Evolutionary conservation across 768 basidiomycete species (phyloP).

Genomic region (Obba rivulosa): DNA sequence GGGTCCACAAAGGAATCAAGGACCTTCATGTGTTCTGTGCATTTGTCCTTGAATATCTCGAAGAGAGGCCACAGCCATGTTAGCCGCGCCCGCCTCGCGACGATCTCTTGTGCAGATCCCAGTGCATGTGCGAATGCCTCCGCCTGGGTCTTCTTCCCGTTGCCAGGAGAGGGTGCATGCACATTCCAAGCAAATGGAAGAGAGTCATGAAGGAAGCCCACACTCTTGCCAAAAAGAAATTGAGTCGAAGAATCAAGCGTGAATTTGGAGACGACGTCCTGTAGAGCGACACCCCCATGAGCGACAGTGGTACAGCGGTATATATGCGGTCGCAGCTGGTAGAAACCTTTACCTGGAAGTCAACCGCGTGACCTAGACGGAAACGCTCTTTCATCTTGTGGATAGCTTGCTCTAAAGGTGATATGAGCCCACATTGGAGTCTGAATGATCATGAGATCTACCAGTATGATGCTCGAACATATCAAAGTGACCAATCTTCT

Average conservation of each 20-base stretch:
- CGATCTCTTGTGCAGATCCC: slow-evolving; percentile 26
- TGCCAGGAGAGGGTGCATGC: slow-evolving; percentile 7
- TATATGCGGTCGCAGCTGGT: slow-evolving; percentile 14
- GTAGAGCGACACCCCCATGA: background rate
- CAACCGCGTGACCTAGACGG: slow-evolving; percentile 32
- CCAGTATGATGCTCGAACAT: slow-evolving; percentile 26
- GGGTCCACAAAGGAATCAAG: slow-evolving; percentile 45
- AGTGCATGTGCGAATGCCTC: slow-evolving; percentile 37
- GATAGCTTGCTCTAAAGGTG: slow-evolving; percentile 17
- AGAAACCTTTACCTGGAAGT: slow-evolving; percentile 30
- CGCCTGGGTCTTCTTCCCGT: slow-evolving; percentile 19
- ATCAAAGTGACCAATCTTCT: slow-evolving; percentile 36
- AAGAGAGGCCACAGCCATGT: slow-evolving; percentile 41
- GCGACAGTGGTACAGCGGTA: background rate
- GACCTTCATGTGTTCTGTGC: slow-evolving; percentile 33
- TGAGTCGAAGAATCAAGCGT: slow-evolving; percentile 50
- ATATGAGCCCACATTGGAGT: no score
- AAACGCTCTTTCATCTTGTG: slow-evolving; percentile 28
- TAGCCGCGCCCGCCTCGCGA: slow-evolving; percentile 28
- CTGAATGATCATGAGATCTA: background rate
- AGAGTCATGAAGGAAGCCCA: slow-evolving; percentile 31
- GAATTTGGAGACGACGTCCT: slow-evolving; percentile 43
- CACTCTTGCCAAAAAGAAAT: slow-evolving; percentile 43
- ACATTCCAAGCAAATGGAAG: slow-evolving; percentile 34
- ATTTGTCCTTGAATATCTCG: slow-evolving; percentile 38